Base-by-base conservation (phyloP, 768 basidiomycete species). In the Pleurotus tuoliensis region DNA sequence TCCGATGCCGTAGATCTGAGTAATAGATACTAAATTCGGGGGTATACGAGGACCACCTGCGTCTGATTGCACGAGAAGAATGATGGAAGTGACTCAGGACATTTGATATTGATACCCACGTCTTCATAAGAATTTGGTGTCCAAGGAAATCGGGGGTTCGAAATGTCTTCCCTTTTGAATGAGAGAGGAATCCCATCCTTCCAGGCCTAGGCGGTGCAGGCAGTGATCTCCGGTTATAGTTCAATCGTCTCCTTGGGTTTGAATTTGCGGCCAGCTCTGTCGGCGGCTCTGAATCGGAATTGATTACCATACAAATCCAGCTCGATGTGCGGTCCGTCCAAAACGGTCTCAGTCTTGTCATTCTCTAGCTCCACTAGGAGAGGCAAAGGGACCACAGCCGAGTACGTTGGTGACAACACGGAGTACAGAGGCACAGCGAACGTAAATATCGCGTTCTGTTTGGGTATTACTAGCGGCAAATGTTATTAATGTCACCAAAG, bases 231-330 rank as follows among this genome's bases (percentile, higher is more conserved):
- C 25, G 40, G 12, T 75, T 69, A 89, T 9, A 93, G 70, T 63
- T 90, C 90, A 53, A 92, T 82, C 4, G 83, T 90, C 66, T 89
- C 89, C 66, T 92, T 92, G 59, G 84, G 82, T 69, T 94, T 95
- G 67, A 94, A 94, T 67, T 94, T 94, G 57, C 83, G 73, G 12
- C 84, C 86, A 0, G 90, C 89, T 5, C 93, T 77, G 55, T 94
- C 94, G 5, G 87, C 83, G 12, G 90, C 80, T 16, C 91, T 82
- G 71, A 90, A 94, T 44, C 86, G 77, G 68, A 95, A 93, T 63
- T 94, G 89, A 64, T 90, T 92, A 1, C 93, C 93, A 63, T 90
- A 84, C 1, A 96, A 74, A 58, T 92, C 87, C 62, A 95, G 85
- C 59, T 83, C 81, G 25, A 91, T 78, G 58, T 88, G 76, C 0